Evolutionary conservation across 495 filamentous ascomycete genomes (phyloP), one percentile per base, ranked within the genome.

Genomic region (Penicillium psychrofluorescens): DNA sequence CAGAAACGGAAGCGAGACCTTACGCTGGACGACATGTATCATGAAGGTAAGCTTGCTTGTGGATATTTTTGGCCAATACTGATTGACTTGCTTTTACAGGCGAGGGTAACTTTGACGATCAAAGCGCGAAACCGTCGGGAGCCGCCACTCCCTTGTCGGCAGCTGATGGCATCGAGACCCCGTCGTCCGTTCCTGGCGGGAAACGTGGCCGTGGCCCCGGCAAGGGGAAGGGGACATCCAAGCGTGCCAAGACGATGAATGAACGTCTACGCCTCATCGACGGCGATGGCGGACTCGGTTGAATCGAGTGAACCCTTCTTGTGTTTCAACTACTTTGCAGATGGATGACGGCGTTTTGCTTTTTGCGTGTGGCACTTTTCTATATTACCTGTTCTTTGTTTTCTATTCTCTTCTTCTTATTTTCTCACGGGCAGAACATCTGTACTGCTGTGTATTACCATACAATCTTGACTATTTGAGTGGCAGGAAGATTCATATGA

Each of bases 1-100:
- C 59, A 59, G 49, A 85, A 80, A 62, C 70, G 78, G 35, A 85
- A 83, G 65, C 90, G 88, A 70, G 80, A 81, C 41, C 75, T 90
- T 42, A 91, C 83, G 56, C 65, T 96, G 68, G 90, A 96, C 66
- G 90, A 95, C 59, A 88, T 96, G 88, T 96, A 96, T 70, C 90
- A 96, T 67, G 90, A 96, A 77, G 90, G 90, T 95, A 68, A 52
- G 42, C 22, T 14, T 12, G 3, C 22, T 6, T 36, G 4, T 22
- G 22, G 22, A 22, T 16, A 34, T 29, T 11, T 41, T 32, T 36
- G n/a, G 31, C 4, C 2, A 22, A 22, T 48, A 43, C 59, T 60
- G 41, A 61, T 37, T 14, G 38, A 46, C 56, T 53, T 48, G 27
- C 11, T 33, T 55, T 16, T 54, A 49, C 56, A 95, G 90, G 90